These are phyloP conservation scores for Pestalotiopsis sp. DNA, from an alignment of 2,329 filamentous ascomycete genomes.

Conservation along the genomic window DNA sequence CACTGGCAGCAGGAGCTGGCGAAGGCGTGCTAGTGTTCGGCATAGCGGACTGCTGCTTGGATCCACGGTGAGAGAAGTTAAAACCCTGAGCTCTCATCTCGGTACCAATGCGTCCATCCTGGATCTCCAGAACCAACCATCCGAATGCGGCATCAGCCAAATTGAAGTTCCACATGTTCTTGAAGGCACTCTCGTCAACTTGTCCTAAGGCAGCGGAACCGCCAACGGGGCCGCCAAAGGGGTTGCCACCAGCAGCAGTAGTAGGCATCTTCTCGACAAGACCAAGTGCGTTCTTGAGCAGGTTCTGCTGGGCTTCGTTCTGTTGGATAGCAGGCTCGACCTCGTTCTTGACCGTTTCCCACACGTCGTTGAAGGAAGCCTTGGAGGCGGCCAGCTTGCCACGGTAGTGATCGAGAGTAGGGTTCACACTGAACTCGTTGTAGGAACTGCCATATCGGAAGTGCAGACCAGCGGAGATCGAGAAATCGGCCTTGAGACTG, in stretches of 20 bases:
- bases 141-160: conserved; percentile 96
- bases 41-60: conserved; percentile 67
- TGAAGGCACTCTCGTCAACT: conserved; percentile 98
- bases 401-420: conserved; percentile 95
- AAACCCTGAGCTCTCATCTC: conserved; percentile 99
- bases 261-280: conserved; percentile 98
- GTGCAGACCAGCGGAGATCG: conserved; percentile 93
- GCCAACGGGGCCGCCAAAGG: conserved; percentile 84
- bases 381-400: conserved; percentile 98
- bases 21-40: conserved; percentile 37
- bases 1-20: conserved; percentile 37
- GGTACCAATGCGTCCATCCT: conserved; percentile 93
- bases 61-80: conserved; percentile 95
- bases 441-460: conserved; percentile 99
- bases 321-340: conserved; percentile 92
- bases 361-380: conserved; percentile 98
- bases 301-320: conserved; percentile 90
- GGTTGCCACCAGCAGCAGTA: conserved; percentile 92
- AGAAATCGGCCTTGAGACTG: conserved; percentile 96
- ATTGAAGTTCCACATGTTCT: conserved; percentile 99
- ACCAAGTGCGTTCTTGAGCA: conserved; percentile 87
- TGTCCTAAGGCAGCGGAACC: conserved; percentile 77
- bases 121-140: conserved; percentile 92
- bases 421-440: conserved; percentile 99
- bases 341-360: conserved; percentile 97